Conservation (phyloP, 768 basidiomycete genomes). For the Chalciporus piperatus region DNA sequence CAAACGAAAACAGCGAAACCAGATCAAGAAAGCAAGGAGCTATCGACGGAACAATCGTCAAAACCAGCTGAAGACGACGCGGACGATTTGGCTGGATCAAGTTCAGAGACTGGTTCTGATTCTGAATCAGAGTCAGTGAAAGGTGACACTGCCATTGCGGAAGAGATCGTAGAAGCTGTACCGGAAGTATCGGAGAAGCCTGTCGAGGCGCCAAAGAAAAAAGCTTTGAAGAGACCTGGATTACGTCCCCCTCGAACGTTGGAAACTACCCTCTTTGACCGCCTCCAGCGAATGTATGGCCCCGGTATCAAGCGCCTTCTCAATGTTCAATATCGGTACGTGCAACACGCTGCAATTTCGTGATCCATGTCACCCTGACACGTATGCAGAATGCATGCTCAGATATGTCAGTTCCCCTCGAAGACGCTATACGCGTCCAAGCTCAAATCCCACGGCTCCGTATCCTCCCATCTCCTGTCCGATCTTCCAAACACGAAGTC, state of each 20-base stretch:
- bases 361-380: neutral
- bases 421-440: slow-evolving; percentile 72
- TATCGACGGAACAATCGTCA: neutral
- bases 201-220: slow-evolving; percentile 8
- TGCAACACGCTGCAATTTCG: neutral
- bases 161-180: slow-evolving; percentile 12
- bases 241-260: slow-evolving; percentile 68
- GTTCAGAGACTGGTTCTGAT: slow-evolving; percentile 7
- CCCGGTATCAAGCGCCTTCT: slow-evolving; percentile 81
- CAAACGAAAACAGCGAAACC: neutral
- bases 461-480: slow-evolving; percentile 66
- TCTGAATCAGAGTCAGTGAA: slow-evolving; percentile 19
- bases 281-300: slow-evolving; percentile 88
- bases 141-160: slow-evolving; percentile 20
- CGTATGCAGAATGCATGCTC: slow-evolving; percentile 71
- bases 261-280: slow-evolving; percentile 88
- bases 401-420: slow-evolving; percentile 86
- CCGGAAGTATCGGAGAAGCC: slow-evolving; percentile 2
- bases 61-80: neutral
- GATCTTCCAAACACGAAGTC: slow-evolving; percentile 58
- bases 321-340: slow-evolving; percentile 82
- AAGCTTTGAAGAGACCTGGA: slow-evolving; percentile 5
- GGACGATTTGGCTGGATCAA: slow-evolving; percentile 3
- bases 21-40: neutral
- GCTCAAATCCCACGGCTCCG: slow-evolving; percentile 67